These are phyloP conservation scores for Tolypocladium amazonense DNA, from an alignment of 2,329 filamentous ascomycete genomes.

Conservation along the genomic window DNA sequence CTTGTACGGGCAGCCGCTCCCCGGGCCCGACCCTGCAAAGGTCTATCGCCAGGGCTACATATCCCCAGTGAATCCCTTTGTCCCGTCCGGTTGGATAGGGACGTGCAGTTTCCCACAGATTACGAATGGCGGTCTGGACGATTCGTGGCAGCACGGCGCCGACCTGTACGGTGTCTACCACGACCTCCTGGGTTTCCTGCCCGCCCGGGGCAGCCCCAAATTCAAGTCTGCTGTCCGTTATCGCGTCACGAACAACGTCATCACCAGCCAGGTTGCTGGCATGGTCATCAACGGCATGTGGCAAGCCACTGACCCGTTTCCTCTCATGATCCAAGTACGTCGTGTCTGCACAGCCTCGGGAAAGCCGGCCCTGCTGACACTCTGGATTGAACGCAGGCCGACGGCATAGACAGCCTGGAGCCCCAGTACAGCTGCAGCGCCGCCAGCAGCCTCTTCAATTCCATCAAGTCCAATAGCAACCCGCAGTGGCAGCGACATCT, in stretches of 20 bases:
- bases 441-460: conserved; percentile 30
- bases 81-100: conserved; percentile 56
- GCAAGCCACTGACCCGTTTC: conserved; percentile 27
- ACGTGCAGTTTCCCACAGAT: conserved; percentile 77
- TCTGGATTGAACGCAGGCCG: conserved; percentile 22
- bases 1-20: conserved; percentile 53
- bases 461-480: conserved; percentile 33
- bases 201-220: conserved; percentile 30
- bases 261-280: conserved; percentile 70
- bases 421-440: conserved; percentile 58
- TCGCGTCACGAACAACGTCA: conserved; percentile 71
- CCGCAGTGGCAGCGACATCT: conserved; percentile 55
- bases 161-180: conserved; percentile 71
- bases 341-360: background rate
- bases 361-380: background rate
- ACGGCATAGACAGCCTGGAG: conserved; percentile 59
- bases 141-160: conserved; percentile 66
- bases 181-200: conserved; percentile 57
- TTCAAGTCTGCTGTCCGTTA: conserved; percentile 42
- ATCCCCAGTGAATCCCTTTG: conserved; percentile 55
- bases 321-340: conserved; percentile 34
- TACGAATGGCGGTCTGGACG: conserved; percentile 58
- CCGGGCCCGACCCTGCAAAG: conserved; percentile 35
- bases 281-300: conserved; percentile 68
- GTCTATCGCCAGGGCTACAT: conserved; percentile 58